Percentiles rank a stretch among this genome's conserved stretches.
Conservation (phyloP, 768 basidiomycete genomes). For the Russula brevipes region DNA sequence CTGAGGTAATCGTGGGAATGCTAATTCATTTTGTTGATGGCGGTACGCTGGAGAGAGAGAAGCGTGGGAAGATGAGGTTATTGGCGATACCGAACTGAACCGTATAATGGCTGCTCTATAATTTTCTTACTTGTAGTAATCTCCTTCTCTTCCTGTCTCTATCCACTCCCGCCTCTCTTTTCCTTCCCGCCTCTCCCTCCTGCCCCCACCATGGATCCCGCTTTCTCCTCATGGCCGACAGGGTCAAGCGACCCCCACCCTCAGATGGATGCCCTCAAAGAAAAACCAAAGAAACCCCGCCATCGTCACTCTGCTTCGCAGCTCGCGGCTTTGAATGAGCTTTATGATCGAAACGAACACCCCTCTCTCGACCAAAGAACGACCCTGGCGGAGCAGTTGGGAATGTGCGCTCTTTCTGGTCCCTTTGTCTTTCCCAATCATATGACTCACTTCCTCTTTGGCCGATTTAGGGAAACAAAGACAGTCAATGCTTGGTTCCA, state of each 20-base stretch:
- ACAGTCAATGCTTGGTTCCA: slow-evolving; percentile 86
- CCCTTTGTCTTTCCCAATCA: not conserved
- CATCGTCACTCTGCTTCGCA: slow-evolving; percentile 71
- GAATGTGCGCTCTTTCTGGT: slow-evolving; percentile 54
- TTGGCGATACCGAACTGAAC: slow-evolving; percentile 24
- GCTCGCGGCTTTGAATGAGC: slow-evolving; percentile 69
- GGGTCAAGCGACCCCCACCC: slow-evolving; percentile 23
- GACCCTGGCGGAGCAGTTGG: slow-evolving; percentile 62
- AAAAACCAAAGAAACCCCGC: slow-evolving; percentile 68
- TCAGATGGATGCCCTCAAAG: slow-evolving; percentile 30
- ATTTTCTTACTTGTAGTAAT: slow-evolving; percentile 21
- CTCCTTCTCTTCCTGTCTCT: slow-evolving; percentile 18
- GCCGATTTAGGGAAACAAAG: slow-evolving; percentile 62
- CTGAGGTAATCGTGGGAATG: not conserved
- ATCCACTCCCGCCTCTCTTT: slow-evolving; percentile 19
- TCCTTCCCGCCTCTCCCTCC: slow-evolving; percentile 22
- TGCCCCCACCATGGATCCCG: slow-evolving; percentile 26
- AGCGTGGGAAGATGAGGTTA: slow-evolving; percentile 25
- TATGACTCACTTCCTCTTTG: slow-evolving; percentile 10
- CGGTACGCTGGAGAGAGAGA: not conserved
- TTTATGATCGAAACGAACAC: slow-evolving; percentile 73
- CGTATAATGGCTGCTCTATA: slow-evolving; percentile 27
- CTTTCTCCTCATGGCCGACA: slow-evolving; percentile 27
- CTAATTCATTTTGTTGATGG: not conserved
- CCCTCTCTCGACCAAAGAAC: slow-evolving; percentile 64